phyloP scores from a whole-genome alignment of 495 filamentous ascomycete species.

The Pyrenopolyporus hunteri region DNA sequence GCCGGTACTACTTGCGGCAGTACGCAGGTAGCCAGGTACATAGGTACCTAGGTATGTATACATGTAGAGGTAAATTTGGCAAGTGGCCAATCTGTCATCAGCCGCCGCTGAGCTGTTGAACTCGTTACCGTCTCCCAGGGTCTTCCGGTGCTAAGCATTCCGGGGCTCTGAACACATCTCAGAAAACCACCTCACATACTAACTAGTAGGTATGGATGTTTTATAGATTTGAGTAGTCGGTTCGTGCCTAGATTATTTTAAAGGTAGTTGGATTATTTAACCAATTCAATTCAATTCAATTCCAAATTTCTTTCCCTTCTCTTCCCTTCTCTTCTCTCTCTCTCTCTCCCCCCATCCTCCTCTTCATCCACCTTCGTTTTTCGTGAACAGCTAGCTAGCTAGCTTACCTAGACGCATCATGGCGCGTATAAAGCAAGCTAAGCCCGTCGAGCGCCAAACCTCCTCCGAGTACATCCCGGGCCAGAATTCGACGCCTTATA shows the following conservation, averaged over 20 bases:
- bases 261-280: no score
- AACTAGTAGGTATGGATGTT: slow-evolving; percentile 8
- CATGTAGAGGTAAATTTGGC: slow-evolving; percentile 11
- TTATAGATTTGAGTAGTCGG: neutral
- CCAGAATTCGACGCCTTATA: slow-evolving; percentile 45
- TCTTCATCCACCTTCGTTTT: neutral
- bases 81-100: slow-evolving; percentile 44
- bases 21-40: neutral
- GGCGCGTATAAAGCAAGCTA: slow-evolving; percentile 74
- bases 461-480: slow-evolving; percentile 65
- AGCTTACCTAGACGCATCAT: slow-evolving; percentile 47
- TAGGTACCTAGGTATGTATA: no score
- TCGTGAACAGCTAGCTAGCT: neutral
- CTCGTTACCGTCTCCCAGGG: slow-evolving; percentile 11
- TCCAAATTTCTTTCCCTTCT: neutral
- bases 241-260: no score
- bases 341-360: neutral
- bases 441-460: slow-evolving; percentile 67
- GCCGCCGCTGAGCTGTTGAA: slow-evolving; percentile 19
- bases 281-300: neutral
- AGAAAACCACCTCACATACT: no score
- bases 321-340: neutral
- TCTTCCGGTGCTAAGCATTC: neutral
- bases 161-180: no score
- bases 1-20: slow-evolving; percentile 17